Conservation (phyloP, 2,329 filamentous ascomycete genomes). For the Thyridium curvatum region DNA sequence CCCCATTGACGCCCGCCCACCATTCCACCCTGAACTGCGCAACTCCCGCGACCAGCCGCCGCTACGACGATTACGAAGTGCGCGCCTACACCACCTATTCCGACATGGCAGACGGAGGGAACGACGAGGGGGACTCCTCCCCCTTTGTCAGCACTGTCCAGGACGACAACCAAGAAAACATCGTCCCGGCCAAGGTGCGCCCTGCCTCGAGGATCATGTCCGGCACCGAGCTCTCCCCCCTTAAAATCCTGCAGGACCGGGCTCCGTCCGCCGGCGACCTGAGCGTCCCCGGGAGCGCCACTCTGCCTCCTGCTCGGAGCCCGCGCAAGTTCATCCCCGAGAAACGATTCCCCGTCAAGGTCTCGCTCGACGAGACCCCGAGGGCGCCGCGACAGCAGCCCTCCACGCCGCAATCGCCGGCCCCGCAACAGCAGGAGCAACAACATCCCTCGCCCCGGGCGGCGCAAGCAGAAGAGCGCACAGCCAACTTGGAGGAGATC, state of each 20-base stretch:
- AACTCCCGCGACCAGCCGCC: conserved; percentile 20
- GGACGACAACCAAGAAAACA: conserved; percentile 37
- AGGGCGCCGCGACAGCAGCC: conserved; percentile 21
- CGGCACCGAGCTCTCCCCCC: conserved; percentile 49
- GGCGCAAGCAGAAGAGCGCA: conserved; percentile 8
- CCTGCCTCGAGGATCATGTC: conserved; percentile 49
- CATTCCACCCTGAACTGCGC: conserved; percentile 30
- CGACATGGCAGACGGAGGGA: neutral
- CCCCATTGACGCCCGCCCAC: conserved; percentile 31
- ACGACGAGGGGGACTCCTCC: conserved; percentile 16
- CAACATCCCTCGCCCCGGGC: neutral
- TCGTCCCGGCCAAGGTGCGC: conserved; percentile 38
- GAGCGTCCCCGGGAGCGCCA: conserved; percentile 11
- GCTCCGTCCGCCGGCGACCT: conserved; percentile 9
- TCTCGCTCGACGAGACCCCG: conserved; percentile 15
- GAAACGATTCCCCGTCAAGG: conserved; percentile 56
- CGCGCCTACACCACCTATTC: conserved; percentile 16
- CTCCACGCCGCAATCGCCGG: conserved; percentile 8
- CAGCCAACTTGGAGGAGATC: conserved; percentile 44
- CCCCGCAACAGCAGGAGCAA: conserved; percentile 6
- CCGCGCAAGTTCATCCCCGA: conserved; percentile 44
- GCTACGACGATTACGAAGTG: conserved; percentile 26
- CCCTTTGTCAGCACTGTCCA: conserved; percentile 22
- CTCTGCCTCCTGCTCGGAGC: conserved; percentile 26
- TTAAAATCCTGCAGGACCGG: conserved; percentile 42